A percentile compares a stretch with the other conserved stretches of the same genome.
phyloP scores from a whole-genome alignment of 345 rosid species.

The Erodium maritimum region DNA sequence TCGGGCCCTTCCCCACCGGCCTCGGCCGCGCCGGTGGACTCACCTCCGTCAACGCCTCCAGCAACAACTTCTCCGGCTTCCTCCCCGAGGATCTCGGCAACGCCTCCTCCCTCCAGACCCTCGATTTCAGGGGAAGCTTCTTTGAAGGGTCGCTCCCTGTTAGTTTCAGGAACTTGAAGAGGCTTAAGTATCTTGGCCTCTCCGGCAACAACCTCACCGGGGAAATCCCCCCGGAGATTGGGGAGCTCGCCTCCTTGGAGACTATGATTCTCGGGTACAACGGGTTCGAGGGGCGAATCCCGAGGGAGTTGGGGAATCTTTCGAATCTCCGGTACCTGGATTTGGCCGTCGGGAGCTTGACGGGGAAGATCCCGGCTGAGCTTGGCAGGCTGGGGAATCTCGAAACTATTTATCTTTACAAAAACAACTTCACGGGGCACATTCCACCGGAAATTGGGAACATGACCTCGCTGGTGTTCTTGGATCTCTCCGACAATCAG shows the following conservation, averaged over 20 bases:
- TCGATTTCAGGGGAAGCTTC: constrained; percentile 77
- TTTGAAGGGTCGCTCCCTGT: constrained; percentile 47
- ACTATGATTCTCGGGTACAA: constrained; percentile 66
- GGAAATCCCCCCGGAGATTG: constrained; percentile 42
- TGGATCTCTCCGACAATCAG: constrained; percentile 67
- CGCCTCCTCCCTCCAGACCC: constrained; percentile 44
- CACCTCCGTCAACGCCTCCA: constrained; percentile 61
- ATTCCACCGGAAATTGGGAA: constrained; percentile 56
- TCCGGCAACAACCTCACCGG: constrained; percentile 68
- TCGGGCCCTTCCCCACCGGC: constrained; percentile 66
- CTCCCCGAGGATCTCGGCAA: constrained; percentile 80
- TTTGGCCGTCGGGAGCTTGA: constrained; percentile 56
- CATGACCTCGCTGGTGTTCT: constrained; percentile 37
- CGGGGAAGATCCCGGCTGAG: constrained; percentile 50
- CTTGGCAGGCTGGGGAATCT: constrained; percentile 44
- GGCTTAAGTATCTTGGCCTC: constrained; percentile 57
- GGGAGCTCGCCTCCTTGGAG: constrained; percentile 50
- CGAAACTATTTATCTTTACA: constrained; percentile 53
- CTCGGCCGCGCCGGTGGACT: constrained; percentile 55
- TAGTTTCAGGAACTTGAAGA: constrained; percentile 45
- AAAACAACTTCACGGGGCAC: constrained; percentile 44
- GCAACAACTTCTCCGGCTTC: constrained; percentile 72
- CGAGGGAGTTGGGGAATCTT: constrained; percentile 59
- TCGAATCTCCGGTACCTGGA: constrained; percentile 53
- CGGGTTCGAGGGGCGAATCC: constrained; percentile 50